A percentile compares a stretch with the other conserved stretches of the same genome.
These are phyloP conservation scores for Penicillium tannophilum DNA, from an alignment of 495 filamentous ascomycete species.

Conservation along the genomic window DNA sequence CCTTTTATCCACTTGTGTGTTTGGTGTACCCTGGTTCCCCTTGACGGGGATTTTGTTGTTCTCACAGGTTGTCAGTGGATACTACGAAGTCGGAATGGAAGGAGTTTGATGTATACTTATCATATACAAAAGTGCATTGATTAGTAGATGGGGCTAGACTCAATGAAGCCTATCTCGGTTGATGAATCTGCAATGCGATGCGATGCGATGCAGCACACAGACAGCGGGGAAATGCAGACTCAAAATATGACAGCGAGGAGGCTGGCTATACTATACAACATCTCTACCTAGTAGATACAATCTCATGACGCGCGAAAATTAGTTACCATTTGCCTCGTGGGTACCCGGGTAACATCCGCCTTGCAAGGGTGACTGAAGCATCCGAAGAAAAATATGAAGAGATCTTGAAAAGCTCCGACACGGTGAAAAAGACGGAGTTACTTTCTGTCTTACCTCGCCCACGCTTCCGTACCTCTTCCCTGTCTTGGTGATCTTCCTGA, in stretches of 20 bases:
- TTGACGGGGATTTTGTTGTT: background rate
- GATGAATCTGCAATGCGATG: background rate
- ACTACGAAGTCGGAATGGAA: too few relatives aligned
- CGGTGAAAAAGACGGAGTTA: background rate
- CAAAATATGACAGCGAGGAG: background rate
- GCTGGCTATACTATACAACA: too few relatives aligned
- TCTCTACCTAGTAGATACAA: background rate
- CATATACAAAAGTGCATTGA: too few relatives aligned
- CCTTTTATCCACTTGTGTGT: background rate
- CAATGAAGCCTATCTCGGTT: background rate
- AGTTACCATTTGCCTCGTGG: background rate
- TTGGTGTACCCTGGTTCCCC: background rate
- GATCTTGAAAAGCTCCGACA: constrained; percentile 9
- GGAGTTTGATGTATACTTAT: too few relatives aligned
- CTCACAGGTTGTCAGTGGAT: too few relatives aligned
- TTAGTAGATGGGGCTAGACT: background rate
- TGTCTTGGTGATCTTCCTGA: background rate
- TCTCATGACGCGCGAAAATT: background rate
- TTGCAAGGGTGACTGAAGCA: constrained; percentile 10
- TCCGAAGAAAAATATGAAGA: background rate
- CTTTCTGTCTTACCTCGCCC: background rate
- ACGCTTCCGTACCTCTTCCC: background rate
- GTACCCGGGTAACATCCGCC: constrained; percentile 15
- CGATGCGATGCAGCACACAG: background rate
- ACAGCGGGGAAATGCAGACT: background rate